phyloP scores from a whole-genome alignment of 345 rosid genomes.

The Cochlearia excelsa region DNA sequence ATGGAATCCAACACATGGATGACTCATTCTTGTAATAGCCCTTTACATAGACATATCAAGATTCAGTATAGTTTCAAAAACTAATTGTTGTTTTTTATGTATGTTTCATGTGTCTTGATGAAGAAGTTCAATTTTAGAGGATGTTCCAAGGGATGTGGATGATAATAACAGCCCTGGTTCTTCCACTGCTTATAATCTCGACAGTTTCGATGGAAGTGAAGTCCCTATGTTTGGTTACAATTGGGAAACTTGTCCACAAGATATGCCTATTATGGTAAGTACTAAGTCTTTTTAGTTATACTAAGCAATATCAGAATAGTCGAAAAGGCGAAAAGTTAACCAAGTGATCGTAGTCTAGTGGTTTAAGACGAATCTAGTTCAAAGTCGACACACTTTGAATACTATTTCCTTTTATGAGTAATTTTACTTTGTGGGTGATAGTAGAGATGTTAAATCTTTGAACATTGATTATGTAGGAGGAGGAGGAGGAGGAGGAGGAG shows the following conservation, averaged over 20 bases:
- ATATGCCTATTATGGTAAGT: constrained; percentile 31
- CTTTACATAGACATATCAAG: not conserved
- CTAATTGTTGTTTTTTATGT: constrained; percentile 7
- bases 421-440: not conserved
- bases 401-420: not conserved
- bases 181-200: constrained; percentile 20
- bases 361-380: not conserved
- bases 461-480: constrained; percentile 24
- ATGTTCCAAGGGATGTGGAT: constrained; percentile 38
- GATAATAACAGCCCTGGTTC: constrained; percentile 9
- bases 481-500: constrained; percentile 22
- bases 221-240: constrained; percentile 30
- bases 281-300: not conserved
- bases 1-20: constrained; percentile 55
- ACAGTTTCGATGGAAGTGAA: constrained; percentile 15
- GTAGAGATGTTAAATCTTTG: constrained; percentile 22
- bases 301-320: no score
- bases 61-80: not conserved
- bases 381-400: not conserved
- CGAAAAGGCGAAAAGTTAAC: no score
- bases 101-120: constrained; percentile 35
- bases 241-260: constrained; percentile 31
- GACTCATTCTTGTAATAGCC: constrained; percentile 62
- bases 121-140: constrained; percentile 42
- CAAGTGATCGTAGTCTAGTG: not conserved